Base-by-base conservation (phyloP, 192 early-diverging fungal genomes). In the Coemansia sp. region DNA sequence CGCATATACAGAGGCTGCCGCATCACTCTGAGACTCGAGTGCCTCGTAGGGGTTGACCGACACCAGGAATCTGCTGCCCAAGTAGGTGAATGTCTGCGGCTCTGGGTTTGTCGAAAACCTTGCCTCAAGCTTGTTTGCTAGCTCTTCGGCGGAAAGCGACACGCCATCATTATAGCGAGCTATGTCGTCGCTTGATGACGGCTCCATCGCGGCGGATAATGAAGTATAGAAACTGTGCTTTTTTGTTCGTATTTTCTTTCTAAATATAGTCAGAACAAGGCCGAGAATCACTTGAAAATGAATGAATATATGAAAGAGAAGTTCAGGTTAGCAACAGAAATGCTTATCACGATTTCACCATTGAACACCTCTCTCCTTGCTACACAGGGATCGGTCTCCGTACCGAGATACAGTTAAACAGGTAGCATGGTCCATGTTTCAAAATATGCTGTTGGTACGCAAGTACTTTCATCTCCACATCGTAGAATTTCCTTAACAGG, bases 1-100 rank as follows among this genome's bases (percentile, higher is more conserved):
- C 7, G 91, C 88, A 67, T 93, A 91, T 6, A 91, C 74, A 42
- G 93, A 90, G 2, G 87, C 73, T 22, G 83, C 82, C 0, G 79
- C 68, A 36, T 85, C 82, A 59, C 86, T 85, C 27, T 86, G 78
- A 19, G 82, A 83, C 55, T 83, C 84, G 7, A 82, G 67, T 15
- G 85, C 81, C 44, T 85, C 70, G 45, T 81, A 84, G 17, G 90
- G 88, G 17, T 89, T 87, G 25, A 94, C 69, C 4, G 90, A 85
- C 20, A 94, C 61, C 4, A 96, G 81, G 31, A 83, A 83, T 9
- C 91, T 84, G 34, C 75, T 74, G 20, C 88, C 88, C 59, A 92
- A 72, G 34, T 84, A 74, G 23, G 92, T 91, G 62, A 87, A 94
- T 17, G 72, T 74, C 48, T 74, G 72, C 6, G 64, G 85, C 74